Conservation (phyloP, 768 basidiomycete species). For the Pleurotus ostreatus region DNA sequence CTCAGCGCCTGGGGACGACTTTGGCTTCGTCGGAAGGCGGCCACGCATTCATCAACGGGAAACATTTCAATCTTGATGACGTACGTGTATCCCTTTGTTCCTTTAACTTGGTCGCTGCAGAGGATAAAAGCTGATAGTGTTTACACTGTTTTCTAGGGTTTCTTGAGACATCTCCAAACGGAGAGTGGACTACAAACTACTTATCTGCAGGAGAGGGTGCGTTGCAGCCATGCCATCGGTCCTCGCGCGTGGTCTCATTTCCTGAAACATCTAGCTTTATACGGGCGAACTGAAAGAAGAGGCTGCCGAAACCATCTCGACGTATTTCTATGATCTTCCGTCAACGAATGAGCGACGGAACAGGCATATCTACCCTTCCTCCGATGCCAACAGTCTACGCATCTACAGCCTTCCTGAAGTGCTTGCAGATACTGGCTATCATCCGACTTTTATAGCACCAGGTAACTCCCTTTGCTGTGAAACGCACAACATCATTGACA, state of each 20-base stretch:
- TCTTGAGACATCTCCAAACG: constrained; percentile 57
- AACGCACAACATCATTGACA: neutral
- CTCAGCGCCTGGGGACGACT: constrained; percentile 52
- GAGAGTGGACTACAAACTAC: constrained; percentile 59
- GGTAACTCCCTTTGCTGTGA: constrained; percentile 10
- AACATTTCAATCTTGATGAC: constrained; percentile 61
- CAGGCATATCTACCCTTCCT: constrained; percentile 60
- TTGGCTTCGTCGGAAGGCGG: constrained; percentile 40
- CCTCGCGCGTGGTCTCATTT: neutral
- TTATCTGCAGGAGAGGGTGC: constrained; percentile 72
- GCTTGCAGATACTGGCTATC: constrained; percentile 42
- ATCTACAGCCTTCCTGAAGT: constrained; percentile 56
- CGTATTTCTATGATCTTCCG: constrained; percentile 90
- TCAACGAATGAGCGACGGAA: constrained; percentile 70
- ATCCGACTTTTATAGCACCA: constrained; percentile 52
- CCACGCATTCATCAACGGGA: constrained; percentile 88
- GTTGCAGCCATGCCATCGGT: constrained; percentile 12
- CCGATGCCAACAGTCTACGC: constrained; percentile 39
- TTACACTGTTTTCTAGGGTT: constrained; percentile 40
- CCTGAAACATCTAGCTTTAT: constrained; percentile 44
- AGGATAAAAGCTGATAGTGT: no score
- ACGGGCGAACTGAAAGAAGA: constrained; percentile 52
- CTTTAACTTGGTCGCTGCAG: no score
- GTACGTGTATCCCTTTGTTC: constrained; percentile 34
- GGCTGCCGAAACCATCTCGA: constrained; percentile 45